phyloP scores from a whole-genome alignment of 768 basidiomycete species.

The Pleurotus citrinopileatus region DNA sequence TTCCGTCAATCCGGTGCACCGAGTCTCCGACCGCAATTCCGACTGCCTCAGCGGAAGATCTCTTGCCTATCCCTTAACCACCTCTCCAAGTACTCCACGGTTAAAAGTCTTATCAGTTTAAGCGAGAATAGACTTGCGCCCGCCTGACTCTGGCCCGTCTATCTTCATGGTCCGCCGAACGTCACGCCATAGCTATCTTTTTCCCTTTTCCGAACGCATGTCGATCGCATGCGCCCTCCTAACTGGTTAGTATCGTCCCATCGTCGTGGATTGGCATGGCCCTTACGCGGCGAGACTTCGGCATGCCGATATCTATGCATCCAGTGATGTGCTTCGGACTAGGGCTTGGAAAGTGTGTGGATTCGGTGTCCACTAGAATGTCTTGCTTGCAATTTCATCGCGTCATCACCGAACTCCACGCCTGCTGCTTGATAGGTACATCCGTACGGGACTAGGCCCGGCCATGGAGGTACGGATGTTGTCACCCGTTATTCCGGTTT shows the following conservation, averaged over 20 bases:
- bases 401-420: no score
- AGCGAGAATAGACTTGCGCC: neutral
- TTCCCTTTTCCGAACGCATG: neutral
- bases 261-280: neutral
- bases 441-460: neutral
- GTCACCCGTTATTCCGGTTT: slow-evolving; percentile 1
- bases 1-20: neutral
- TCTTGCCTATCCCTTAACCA: neutral
- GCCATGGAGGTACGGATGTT: neutral
- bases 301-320: slow-evolving; percentile 3
- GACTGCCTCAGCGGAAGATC: neutral
- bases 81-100: neutral
- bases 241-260: slow-evolving; percentile 6
- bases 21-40: slow-evolving; percentile 1
- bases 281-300: slow-evolving; percentile 5
- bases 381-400: no score
- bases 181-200: neutral
- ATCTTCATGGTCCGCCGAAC: slow-evolving; percentile 8
- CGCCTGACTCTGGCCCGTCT: neutral
- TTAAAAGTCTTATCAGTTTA: neutral
- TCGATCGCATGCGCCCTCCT: slow-evolving; percentile 2
- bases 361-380: neutral
- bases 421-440: neutral
- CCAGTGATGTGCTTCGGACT: neutral
- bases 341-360: slow-evolving; percentile 7